phyloP scores from a whole-genome alignment of 2,329 filamentous ascomycete species.

The Pyricularia grisea region DNA sequence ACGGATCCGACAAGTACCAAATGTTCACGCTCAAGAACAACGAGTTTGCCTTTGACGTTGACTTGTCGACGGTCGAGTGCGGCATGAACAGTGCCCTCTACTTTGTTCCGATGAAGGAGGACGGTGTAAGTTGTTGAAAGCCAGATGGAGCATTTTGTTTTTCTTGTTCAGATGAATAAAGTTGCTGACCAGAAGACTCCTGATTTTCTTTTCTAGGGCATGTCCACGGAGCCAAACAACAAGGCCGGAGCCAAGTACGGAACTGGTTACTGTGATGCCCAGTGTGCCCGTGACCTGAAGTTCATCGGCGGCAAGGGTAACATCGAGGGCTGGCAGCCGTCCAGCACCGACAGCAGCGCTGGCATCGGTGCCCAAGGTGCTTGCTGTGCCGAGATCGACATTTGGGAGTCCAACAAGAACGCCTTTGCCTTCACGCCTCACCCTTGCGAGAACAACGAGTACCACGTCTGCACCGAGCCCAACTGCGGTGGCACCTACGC shows the following conservation, averaged over 20 bases:
- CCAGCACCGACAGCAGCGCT: conserved; percentile 36
- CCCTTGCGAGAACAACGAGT: conserved; percentile 39
- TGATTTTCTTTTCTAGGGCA: neutral
- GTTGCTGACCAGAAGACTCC: neutral
- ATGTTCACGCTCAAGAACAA: conserved; percentile 49
- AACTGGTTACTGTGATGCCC: conserved; percentile 41
- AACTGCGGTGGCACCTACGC: conserved; percentile 38
- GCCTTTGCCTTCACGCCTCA: conserved; percentile 54
- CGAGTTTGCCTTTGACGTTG: conserved; percentile 59
- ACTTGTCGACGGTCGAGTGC: conserved; percentile 45
- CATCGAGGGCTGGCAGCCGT: conserved; percentile 32
- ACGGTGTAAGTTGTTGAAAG: conserved; percentile 26
- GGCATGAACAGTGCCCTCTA: conserved; percentile 59
- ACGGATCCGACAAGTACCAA: conserved; percentile 41
- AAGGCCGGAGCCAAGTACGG: conserved; percentile 39
- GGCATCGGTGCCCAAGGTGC: conserved; percentile 34
- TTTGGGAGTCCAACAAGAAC: conserved; percentile 51
- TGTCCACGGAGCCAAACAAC: conserved; percentile 22
- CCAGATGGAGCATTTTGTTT: neutral
- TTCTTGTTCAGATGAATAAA: no score
- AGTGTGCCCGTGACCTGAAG: conserved; percentile 37
- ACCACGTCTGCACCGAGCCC: conserved; percentile 36
- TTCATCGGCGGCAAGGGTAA: conserved; percentile 33
- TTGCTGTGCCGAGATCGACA: conserved; percentile 44
- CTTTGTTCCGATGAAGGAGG: conserved; percentile 44